phyloP scores from a whole-genome alignment of 2,329 filamentous ascomycete genomes.

The Trichoderma sp. region DNA sequence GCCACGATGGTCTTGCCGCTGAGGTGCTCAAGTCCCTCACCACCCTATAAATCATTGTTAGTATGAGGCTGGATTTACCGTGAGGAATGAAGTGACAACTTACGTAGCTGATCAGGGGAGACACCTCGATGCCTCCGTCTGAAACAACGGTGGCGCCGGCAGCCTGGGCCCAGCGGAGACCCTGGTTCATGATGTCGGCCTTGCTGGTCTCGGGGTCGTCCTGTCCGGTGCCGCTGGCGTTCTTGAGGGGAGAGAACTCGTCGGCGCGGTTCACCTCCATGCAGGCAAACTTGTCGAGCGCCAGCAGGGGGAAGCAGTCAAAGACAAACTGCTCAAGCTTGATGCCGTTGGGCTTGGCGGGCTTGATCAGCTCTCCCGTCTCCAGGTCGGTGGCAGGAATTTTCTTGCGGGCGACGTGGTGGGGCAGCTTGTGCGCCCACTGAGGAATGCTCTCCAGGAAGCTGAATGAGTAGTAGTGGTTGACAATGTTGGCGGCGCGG shows the following conservation, averaged over 20 bases:
- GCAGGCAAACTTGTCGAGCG: constrained; percentile 85
- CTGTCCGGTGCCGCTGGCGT: constrained; percentile 76
- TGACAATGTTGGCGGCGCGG: constrained; percentile 98
- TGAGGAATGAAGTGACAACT: constrained; percentile 41
- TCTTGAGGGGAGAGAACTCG: constrained; percentile 97
- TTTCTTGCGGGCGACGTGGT: constrained; percentile 98
- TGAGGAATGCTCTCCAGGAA: constrained; percentile 89
- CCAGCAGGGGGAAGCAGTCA: constrained; percentile 89
- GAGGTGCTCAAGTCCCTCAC: constrained; percentile 59
- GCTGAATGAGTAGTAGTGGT: constrained; percentile 97
- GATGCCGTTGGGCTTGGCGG: constrained; percentile 93
- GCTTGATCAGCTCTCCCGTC: constrained; percentile 79
- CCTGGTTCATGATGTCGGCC: constrained; percentile 84
- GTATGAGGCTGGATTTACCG: neutral
- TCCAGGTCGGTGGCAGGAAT: constrained; percentile 80
- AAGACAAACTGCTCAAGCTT: constrained; percentile 99
- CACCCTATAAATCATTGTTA: constrained; percentile 42
- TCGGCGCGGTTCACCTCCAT: constrained; percentile 96
- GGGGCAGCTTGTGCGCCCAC: constrained; percentile 82
- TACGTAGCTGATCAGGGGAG: constrained; percentile 92
- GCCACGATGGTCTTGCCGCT: constrained; percentile 52
- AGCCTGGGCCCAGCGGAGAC: constrained; percentile 77
- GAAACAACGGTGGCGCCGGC: constrained; percentile 74
- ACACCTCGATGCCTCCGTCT: constrained; percentile 78
- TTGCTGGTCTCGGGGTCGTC: constrained; percentile 94